Evolutionary conservation across 108 stramenopile species (phyloP).

Genomic region (Cyclostephanos tholiformis): DNA sequence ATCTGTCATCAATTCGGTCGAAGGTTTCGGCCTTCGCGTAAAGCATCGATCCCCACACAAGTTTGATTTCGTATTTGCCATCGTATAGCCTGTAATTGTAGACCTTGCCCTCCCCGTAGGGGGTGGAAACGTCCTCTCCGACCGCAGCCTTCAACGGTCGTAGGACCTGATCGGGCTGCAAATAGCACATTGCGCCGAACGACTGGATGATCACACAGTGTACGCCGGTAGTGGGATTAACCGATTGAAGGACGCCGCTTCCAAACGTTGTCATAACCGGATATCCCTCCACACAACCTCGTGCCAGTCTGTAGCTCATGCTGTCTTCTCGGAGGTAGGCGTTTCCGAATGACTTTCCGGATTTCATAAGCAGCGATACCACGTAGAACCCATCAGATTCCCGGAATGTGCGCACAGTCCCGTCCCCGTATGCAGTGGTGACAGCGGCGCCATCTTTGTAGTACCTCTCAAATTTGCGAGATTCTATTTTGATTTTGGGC

Average conservation of each 20-base stretch:
- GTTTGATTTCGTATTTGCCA: slow-evolving; percentile 74
- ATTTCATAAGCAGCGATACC: slow-evolving; percentile 61
- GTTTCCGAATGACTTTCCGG: slow-evolving; percentile 48
- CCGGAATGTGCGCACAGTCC: slow-evolving; percentile 66
- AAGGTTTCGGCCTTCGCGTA: slow-evolving; percentile 81
- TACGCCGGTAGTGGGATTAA: slow-evolving; percentile 88
- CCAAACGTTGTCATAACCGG: slow-evolving; percentile 81
- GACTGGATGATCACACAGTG: slow-evolving; percentile 84
- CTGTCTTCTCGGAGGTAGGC: slow-evolving; percentile 68
- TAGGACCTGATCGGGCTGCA: slow-evolving; percentile 82
- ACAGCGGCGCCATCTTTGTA: slow-evolving; percentile 84
- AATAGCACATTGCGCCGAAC: slow-evolving; percentile 74
- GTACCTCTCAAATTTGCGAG: slow-evolving; percentile 63
- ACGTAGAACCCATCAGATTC: slow-evolving; percentile 80
- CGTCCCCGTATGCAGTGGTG: slow-evolving; percentile 82
- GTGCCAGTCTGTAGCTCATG: slow-evolving; percentile 74
- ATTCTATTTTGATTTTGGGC: slow-evolving; percentile 25
- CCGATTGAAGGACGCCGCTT: slow-evolving; percentile 82
- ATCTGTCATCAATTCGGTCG: slow-evolving; percentile 75
- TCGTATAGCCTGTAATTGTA: slow-evolving; percentile 58
- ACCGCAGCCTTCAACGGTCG: slow-evolving; percentile 85
- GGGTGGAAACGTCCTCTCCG: slow-evolving; percentile 85
- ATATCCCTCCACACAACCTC: slow-evolving; percentile 87
- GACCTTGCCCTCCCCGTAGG: slow-evolving; percentile 84
- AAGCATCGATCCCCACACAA: slow-evolving; percentile 74